Percentiles rank a stretch among this genome's conserved stretches.
These are phyloP conservation scores for Gloeopeniophorella convolvens DNA, from an alignment of 768 basidiomycete genomes.

Conservation along the genomic window DNA sequence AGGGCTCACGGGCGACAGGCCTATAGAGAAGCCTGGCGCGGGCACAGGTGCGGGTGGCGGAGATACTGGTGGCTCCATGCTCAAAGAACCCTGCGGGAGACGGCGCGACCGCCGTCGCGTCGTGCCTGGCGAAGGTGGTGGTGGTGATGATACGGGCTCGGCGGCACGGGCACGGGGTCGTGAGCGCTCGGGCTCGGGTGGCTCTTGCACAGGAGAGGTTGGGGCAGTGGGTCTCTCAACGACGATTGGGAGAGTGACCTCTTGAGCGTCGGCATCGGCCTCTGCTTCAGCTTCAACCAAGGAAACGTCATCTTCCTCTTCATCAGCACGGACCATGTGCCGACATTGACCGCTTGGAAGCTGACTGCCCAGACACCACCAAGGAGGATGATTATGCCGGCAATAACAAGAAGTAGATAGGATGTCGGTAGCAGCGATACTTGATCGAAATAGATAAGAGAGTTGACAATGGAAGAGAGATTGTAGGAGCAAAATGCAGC, in stretches of 20 bases:
- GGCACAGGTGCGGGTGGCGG: slow-evolving; percentile 17
- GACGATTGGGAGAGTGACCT: not conserved
- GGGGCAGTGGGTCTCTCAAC: not conserved
- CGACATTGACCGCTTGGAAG: slow-evolving; percentile 52
- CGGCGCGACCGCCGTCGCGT: slow-evolving; percentile 11
- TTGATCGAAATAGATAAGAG: slow-evolving; percentile 86
- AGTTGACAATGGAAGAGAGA: slow-evolving; percentile 84
- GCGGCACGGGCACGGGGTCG: not conserved
- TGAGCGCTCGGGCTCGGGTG: slow-evolving; percentile 6
- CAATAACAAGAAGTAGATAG: slow-evolving; percentile 67
- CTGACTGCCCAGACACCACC: slow-evolving; percentile 89
- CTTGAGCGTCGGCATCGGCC: not conserved
- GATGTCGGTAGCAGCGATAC: slow-evolving; percentile 58
- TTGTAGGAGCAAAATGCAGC: slow-evolving; percentile 97
- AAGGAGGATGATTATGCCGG: slow-evolving; percentile 75
- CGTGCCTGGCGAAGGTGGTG: slow-evolving; percentile 2
- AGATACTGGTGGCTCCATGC: slow-evolving; percentile 7
- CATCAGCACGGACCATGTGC: slow-evolving; percentile 39
- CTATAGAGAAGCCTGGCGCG: slow-evolving; percentile 59
- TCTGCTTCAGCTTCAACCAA: slow-evolving; percentile 4
- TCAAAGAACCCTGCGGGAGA: slow-evolving; percentile 11
- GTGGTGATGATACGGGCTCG: not conserved
- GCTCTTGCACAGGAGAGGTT: not conserved
- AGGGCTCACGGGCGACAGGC: slow-evolving; percentile 66
- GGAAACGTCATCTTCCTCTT: slow-evolving; percentile 18